Base-by-base conservation (phyloP, 176 grass and related monocot species). In the Chloris gayana region DNA sequence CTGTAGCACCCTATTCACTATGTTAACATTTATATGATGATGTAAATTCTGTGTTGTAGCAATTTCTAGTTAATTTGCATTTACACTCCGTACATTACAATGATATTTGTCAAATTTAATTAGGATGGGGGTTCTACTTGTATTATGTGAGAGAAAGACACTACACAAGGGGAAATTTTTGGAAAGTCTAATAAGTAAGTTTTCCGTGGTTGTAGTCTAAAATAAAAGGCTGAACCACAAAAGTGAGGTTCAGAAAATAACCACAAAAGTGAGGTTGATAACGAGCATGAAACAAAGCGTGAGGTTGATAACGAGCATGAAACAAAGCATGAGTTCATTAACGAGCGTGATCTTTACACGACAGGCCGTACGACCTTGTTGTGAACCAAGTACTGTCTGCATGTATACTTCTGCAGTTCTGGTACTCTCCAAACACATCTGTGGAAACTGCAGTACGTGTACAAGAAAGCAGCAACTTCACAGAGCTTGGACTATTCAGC, bases 401-500 rank as follows among this genome's bases (percentile, higher is more conserved):
- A 35, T 67, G 76, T 51, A 67, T 31, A 13, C 21, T 42, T 25
- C 58, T 46, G 59, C 25, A 26, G 53, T 51, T 46, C 30, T 66
- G 18, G 7, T 22, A 22, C 64, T 37, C 62, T 5, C 32, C n/a
- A n/a, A 12, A 11, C 9, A 14, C 10, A 56, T 7, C 15, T 17
- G 44, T 42, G 30, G 59, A n/a, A 66, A 75, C 60, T 17, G 25
- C 18, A 24, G 4, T n/a, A n/a, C n/a, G n/a, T n/a, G 25, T 38
- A 63, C 12, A 30, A 62, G 26, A 34, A 46, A 80, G 29, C 61
- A 80, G 62, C 37, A 42, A 22, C 7, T 29, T 51, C 41, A 47
- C 25, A 47, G 37, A 14, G 19, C 37, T 77, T 33, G 29, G 69
- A 74, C 44, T 64, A 58, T 45, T 56, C 58, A 72, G 34, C 85